Evolutionary conservation across 192 early-diverging fungal genomes (phyloP), one percentile per base, ranked within the genome.

Genomic region (Linnemannia schmuckeri): DNA sequence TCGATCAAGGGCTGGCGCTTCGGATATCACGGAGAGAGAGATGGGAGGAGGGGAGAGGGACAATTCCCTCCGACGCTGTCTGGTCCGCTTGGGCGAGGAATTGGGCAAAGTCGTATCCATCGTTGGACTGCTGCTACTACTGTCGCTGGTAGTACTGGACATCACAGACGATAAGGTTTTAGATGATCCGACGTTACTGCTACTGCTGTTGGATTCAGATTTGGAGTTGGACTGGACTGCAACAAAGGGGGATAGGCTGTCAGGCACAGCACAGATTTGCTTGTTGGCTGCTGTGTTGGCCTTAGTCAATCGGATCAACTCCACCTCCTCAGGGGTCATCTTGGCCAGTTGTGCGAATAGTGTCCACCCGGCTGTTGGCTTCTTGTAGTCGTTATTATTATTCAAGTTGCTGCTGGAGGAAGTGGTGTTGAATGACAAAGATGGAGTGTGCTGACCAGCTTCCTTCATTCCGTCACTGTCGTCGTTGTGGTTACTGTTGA

Each of bases 261-360:
- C 10, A n/a, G 33, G 38, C 24, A 24, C 13, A 20, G 41, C 63
- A 33, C 72, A 35, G 6, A 81, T 70, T 7, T 69, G 42, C n/a
- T 74, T 46, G 68, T 81, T 81, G 24, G 72, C 73, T 49, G 42
- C 47, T 0, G 80, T 81, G 20, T 81, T 81, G 74, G 73, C 80
- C 38, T 55, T 70, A 4, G 80, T 81, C 33, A 75, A 22, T 17
- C 80, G 80, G 70, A 74, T 74, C 30, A 81, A n/a, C 38, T 75
- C 80, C 7, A 63, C 44, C 37, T 70, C 80, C 68, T 81, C 80
- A 0, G 80, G 61, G 0, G 73, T 75, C n/a, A 41, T 66, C 54
- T 38, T 52, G 27, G 72, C 68, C 63, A 81, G 24, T n/a, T 47
- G 10, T 1, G 73, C 66, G 30, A 81, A 81, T 47, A 75, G 22